These are phyloP conservation scores for Fusarium napiforme DNA, from an alignment of 2,329 filamentous ascomycete genomes.

Conservation along the genomic window DNA sequence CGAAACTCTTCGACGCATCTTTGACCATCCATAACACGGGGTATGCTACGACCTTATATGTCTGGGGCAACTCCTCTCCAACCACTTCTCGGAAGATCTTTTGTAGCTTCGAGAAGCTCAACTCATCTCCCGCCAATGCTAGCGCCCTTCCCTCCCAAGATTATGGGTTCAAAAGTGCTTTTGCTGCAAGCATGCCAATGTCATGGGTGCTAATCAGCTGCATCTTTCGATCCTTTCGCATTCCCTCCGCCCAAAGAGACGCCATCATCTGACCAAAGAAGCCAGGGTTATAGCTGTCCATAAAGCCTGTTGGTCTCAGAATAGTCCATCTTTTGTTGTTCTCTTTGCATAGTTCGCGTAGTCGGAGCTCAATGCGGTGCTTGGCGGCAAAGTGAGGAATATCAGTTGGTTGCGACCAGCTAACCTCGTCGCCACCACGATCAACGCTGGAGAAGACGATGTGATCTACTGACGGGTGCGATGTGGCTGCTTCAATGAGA, in stretches of 20 bases:
- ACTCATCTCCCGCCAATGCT: constrained; percentile 18
- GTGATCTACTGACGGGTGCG: constrained; percentile 20
- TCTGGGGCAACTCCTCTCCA: constrained; percentile 13
- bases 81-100: background rate
- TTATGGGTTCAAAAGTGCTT: background rate
- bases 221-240: constrained; percentile 38
- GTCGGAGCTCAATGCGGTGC: constrained; percentile 27
- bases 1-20: constrained; percentile 27
- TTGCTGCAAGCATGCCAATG: constrained; percentile 36
- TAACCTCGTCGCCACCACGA: constrained; percentile 14
- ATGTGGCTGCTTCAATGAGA: constrained; percentile 39
- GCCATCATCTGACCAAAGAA: constrained; percentile 45
- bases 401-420: constrained; percentile 27
- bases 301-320: constrained; percentile 43
- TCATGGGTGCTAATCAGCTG: constrained; percentile 44
- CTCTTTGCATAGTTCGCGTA: constrained; percentile 3
- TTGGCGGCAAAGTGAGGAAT: constrained; percentile 37
- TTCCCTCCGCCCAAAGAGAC: constrained; percentile 37
- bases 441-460: constrained; percentile 36
- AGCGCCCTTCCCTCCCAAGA: constrained; percentile 1
- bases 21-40: constrained; percentile 17
- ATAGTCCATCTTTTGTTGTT: constrained; percentile 39
- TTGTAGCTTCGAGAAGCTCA: constrained; percentile 16
- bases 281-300: constrained; percentile 43
- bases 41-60: background rate